Conservation (phyloP, 495 filamentous ascomycete genomes). For the Parathielavia appendiculata region DNA sequence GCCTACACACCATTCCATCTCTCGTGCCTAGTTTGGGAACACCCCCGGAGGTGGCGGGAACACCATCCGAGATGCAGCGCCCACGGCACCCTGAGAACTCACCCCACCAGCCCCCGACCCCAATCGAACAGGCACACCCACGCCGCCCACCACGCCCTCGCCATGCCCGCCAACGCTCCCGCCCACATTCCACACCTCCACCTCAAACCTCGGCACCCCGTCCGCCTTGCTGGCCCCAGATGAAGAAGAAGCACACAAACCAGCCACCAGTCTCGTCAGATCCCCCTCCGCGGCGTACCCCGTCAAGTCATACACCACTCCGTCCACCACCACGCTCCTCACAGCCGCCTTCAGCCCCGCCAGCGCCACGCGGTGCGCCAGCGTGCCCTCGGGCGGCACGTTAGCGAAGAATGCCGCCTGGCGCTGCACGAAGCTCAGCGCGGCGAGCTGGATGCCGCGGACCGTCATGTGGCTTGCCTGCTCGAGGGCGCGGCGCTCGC, state of each 20-base stretch:
- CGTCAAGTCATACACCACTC: constrained; percentile 33
- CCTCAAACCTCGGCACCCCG: constrained; percentile 31
- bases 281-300: constrained; percentile 26
- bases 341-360: constrained; percentile 24
- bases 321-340: constrained; percentile 19
- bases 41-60: too few species aligned
- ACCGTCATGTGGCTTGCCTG: constrained; percentile 4
- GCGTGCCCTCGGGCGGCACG: constrained; percentile 1
- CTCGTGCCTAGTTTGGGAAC: too few species aligned
- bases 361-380: not conserved
- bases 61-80: not conserved
- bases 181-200: constrained; percentile 22
- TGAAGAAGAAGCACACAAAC: not conserved
- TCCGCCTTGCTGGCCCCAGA: not conserved
- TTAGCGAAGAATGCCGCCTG: constrained; percentile 12
- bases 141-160: too few species aligned
- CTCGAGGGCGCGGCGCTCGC: constrained; percentile 28
- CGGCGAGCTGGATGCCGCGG: constrained; percentile 27
- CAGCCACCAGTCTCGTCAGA: constrained; percentile 11
- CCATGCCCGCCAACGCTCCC: too few species aligned
- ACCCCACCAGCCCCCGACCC: too few species aligned
- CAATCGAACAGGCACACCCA: too few species aligned
- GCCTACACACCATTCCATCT: too few species aligned
- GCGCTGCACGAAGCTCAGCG: constrained; percentile 24
- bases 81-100: too few species aligned